Conservation (phyloP, 768 basidiomycete genomes). For the Boletus vermiculosoides region DNA sequence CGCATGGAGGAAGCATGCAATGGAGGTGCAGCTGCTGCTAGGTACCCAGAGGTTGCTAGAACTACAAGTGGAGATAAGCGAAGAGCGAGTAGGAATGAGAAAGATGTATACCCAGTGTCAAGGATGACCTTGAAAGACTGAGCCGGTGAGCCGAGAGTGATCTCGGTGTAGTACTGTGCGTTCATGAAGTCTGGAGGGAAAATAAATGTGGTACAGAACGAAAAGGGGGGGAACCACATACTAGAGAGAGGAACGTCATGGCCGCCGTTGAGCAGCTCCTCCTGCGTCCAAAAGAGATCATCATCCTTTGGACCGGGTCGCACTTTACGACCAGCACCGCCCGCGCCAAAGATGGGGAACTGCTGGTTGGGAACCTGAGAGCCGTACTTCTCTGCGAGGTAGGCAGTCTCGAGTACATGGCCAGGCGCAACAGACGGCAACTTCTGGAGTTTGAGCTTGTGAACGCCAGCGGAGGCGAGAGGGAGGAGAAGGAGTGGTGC, state of each 20-base stretch:
- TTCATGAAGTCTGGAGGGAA: slow-evolving; percentile 84
- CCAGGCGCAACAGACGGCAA: slow-evolving; percentile 60
- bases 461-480: slow-evolving; percentile 54
- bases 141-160: slow-evolving; percentile 77
- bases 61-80: slow-evolving; percentile 35
- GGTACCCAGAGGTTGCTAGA: slow-evolving; percentile 97
- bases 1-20: slow-evolving; percentile 90
- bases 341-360: slow-evolving; percentile 68
- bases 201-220: neutral
- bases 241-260: slow-evolving; percentile 89
- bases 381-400: slow-evolving; percentile 94
- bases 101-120: slow-evolving; percentile 72
- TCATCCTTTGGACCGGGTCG: slow-evolving; percentile 52
- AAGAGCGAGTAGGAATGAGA: slow-evolving; percentile 19
- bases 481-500: slow-evolving; percentile 42
- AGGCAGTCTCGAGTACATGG: slow-evolving; percentile 70
- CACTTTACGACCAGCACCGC: slow-evolving; percentile 65
- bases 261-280: slow-evolving; percentile 63
- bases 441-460: slow-evolving; percentile 90
- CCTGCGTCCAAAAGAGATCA: slow-evolving; percentile 79
- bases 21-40: slow-evolving; percentile 74
- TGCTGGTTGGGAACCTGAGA: slow-evolving; percentile 42
- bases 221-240: neutral
- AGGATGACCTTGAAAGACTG: slow-evolving; percentile 93
- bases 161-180: slow-evolving; percentile 94